A percentile compares a stretch with the other conserved stretches of the same genome.
phyloP scores from a whole-genome alignment of 306 rosid species.

The Urtica urens region DNA sequence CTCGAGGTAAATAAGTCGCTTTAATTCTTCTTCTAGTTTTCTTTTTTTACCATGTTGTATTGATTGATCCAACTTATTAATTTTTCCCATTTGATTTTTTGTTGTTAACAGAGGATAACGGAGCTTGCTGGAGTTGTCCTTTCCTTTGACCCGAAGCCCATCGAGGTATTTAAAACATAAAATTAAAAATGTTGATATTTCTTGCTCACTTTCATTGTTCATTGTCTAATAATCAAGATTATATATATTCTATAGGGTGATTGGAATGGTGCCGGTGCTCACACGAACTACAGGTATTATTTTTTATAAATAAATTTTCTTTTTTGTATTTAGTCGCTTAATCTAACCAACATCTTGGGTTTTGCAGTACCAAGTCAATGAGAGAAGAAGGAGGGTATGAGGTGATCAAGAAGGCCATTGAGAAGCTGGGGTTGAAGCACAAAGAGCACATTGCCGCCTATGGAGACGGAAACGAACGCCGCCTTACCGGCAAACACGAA shows the following conservation, averaged over 20 bases:
- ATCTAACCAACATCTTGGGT: no score
- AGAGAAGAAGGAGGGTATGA: constrained; percentile 70
- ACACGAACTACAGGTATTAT: constrained; percentile 76
- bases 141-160: constrained; percentile 90
- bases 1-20: constrained; percentile 42
- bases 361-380: constrained; percentile 78
- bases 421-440: constrained; percentile 61
- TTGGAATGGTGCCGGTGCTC: constrained; percentile 99
- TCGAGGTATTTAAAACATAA: no score
- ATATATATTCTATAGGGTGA: constrained; percentile 46
- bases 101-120: constrained; percentile 63
- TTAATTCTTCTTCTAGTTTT: not conserved
- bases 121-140: constrained; percentile 77
- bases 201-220: not conserved
- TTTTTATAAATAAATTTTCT: no score
- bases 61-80: not conserved
- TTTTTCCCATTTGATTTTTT: not conserved
- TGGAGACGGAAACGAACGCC: constrained; percentile 95
- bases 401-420: constrained; percentile 68
- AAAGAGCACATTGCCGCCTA: constrained; percentile 80
- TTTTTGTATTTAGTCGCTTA: no score
- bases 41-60: not conserved
- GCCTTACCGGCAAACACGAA: constrained; percentile 81
- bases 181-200: not conserved
- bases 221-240: not conserved